Evolutionary conservation across 169 alveolate species (phyloP).

Genomic region (Eimeria falciformis): DNA sequence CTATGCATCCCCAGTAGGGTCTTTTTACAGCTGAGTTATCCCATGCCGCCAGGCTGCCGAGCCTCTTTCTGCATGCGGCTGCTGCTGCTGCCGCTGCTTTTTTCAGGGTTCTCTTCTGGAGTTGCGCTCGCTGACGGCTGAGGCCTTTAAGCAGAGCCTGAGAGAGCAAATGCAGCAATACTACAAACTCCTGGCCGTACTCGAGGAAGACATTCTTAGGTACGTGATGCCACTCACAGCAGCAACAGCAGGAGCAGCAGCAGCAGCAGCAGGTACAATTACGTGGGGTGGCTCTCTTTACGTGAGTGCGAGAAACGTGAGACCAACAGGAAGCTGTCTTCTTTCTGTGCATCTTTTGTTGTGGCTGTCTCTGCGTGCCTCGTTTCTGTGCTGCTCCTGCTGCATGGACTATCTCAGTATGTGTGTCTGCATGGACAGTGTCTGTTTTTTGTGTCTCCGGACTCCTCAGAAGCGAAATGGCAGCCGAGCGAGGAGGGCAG

Average conservation of each 20-base stretch:
- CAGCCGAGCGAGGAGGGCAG: constrained; percentile 24
- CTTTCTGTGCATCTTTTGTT: neutral
- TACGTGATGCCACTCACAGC: neutral
- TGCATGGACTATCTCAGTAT: no score
- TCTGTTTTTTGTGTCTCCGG: neutral
- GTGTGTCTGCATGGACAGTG: neutral
- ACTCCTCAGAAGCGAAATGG: constrained; percentile 2
- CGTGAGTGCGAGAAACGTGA: neutral
- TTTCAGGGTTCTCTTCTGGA: neutral
- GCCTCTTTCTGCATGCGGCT: neutral
- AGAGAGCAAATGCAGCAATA: constrained; percentile 24
- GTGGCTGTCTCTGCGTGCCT: neutral
- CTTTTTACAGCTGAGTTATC: no score
- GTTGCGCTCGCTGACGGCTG: constrained; percentile 15
- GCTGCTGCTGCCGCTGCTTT: no score
- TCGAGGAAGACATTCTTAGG: constrained; percentile 33
- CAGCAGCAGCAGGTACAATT: neutral
- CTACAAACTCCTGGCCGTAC: constrained; percentile 35
- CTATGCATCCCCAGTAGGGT: neutral
- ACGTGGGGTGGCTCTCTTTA: neutral
- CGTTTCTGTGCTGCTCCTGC: neutral
- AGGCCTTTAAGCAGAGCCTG: constrained; percentile 21
- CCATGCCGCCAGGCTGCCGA: no score
- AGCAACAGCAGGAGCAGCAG: constrained; percentile 4
- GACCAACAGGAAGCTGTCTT: neutral